Evolutionary conservation across 2,329 filamentous ascomycete species (phyloP), one percentile per base, ranked within the genome.

Genomic region (Didymella exigua): DNA sequence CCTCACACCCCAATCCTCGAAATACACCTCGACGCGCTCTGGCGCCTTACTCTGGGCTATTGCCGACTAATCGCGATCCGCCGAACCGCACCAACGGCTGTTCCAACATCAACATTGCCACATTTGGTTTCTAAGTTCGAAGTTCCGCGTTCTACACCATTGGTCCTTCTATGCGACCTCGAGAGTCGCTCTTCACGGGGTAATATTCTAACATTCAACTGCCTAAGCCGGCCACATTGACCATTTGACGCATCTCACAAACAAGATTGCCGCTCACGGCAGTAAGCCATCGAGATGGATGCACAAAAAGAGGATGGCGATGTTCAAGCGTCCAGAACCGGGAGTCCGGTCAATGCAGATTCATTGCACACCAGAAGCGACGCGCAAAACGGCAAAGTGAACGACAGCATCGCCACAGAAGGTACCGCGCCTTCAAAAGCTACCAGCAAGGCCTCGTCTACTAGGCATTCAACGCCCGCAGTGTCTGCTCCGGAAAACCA

Each of bases 281-380:
- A 64, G 61, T 56, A 61, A 42, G 62, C 68, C 59, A 53, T 61
- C 66, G 71, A 70, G 67, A 71, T 74, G 58, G 72, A 75, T 63
- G 67, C 65, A 60, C 70, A 66, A 62, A 68, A 73, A 60, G 70
- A 68, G 58, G 71, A 67, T 67, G 71, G 69, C 60, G 71, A 73
- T 65, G 62, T 61, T 59, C 61, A 64, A 56, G 66, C 70, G 46
- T 67, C 69, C 52, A 64, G 54, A 55, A 58, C 66, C 56, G 69
- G 66, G 49, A 72, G 69, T 57, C 68, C 65, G 56, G 54, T 67
- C 61, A 61, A 56, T 54, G 53, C 62, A 60, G 65, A 67, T 50
- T 56, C 67, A 44, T 59, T 67, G 68, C 72, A 65, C 62, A 56
- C 59, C 62, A 64, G 65, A 34, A 65, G 65, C 46, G 60, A 61